Conservation (phyloP, 1,284 basidiomycete species). For the Uromyces viciae-fabae region DNA sequence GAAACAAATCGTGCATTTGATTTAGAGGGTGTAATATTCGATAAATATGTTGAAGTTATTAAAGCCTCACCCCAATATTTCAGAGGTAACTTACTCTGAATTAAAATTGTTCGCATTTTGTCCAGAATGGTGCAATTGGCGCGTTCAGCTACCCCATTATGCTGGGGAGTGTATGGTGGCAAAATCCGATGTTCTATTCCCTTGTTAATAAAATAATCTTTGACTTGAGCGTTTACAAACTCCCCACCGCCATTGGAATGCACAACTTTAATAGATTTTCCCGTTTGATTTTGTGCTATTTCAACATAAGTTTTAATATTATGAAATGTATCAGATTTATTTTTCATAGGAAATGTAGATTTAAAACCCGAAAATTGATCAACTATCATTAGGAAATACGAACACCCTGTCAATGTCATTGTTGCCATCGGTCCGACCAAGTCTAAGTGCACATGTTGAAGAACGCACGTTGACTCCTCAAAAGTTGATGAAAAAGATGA, state of each 20-base stretch:
- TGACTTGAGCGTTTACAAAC: not conserved
- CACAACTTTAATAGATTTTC: not conserved
- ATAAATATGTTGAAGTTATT: constrained; percentile 14
- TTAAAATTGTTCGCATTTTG: not conserved
- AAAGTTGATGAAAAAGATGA: not conserved
- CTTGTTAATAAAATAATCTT: not conserved
- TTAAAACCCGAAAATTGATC: not conserved
- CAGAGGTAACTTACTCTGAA: not conserved
- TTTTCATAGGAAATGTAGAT: not conserved
- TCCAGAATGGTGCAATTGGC: not conserved
- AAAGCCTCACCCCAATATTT: not conserved
- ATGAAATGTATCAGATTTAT: not conserved
- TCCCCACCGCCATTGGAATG: not conserved
- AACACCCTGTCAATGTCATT: not conserved
- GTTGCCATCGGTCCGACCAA: not conserved
- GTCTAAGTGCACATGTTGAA: constrained; percentile 20
- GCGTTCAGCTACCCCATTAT: not conserved
- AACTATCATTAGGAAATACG: not conserved
- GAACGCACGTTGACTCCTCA: not conserved
- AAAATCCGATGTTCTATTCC: not conserved
- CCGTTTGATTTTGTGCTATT: not conserved
- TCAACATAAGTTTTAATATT: not conserved
- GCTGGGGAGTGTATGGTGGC: not conserved
- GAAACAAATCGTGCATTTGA: not conserved
- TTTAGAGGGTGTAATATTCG: not conserved